Evolutionary conservation across 148 eudicot species (phyloP).

Genomic region (Camellia lanceoleosa): DNA sequence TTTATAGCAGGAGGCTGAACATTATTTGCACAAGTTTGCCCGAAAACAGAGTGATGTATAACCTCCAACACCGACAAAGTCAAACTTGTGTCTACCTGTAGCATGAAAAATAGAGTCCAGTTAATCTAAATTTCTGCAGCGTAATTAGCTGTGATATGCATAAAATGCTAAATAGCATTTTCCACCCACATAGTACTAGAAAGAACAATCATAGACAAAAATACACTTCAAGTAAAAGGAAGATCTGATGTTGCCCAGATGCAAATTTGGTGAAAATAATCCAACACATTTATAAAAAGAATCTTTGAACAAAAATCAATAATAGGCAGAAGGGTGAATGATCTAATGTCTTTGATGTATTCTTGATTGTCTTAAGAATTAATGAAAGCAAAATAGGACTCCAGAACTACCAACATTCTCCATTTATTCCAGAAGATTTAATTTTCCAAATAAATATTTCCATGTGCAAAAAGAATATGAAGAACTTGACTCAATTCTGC

Average conservation of each 20-base stretch:
- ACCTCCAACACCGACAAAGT: slow-evolving; percentile 13
- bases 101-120: slow-evolving; percentile 8
- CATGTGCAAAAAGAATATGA: not conserved
- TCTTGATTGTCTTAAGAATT: not conserved
- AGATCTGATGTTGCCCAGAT: not conserved
- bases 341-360: not conserved
- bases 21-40: slow-evolving; percentile 16
- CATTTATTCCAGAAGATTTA: not conserved
- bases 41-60: not conserved
- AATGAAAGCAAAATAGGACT: not conserved
- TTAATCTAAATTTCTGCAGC: not conserved
- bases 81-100: not conserved
- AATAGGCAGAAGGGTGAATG: not conserved
- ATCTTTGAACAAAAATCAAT: not conserved
- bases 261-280: not conserved
- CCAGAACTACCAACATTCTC: not conserved
- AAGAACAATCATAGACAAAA: not conserved
- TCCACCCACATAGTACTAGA: not conserved
- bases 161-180: too few species aligned
- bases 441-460: not conserved
- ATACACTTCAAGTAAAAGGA: not conserved
- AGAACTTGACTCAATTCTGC: not conserved
- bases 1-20: slow-evolving; percentile 30
- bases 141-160: not conserved
- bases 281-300: not conserved